A percentile compares a stretch with the other conserved stretches of the same genome.
These are phyloP conservation scores for Ophiostoma sp. DNA, from an alignment of 2,329 filamentous ascomycete genomes.

Conservation along the genomic window DNA sequence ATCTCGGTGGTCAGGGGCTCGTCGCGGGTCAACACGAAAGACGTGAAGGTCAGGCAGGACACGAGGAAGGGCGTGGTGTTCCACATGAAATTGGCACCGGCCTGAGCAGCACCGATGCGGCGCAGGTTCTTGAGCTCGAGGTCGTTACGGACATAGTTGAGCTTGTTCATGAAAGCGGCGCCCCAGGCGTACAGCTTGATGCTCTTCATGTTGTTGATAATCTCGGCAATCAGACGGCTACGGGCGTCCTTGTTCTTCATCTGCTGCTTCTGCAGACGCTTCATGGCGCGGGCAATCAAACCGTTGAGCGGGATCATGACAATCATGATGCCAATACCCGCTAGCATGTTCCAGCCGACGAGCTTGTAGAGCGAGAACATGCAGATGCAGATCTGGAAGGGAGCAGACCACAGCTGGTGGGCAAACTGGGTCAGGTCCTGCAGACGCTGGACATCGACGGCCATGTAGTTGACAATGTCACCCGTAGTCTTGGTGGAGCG, in stretches of 20 bases:
- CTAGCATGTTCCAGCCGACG: slow-evolving; percentile 94
- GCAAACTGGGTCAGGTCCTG: slow-evolving; percentile 95
- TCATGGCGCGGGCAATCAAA: slow-evolving; percentile 88
- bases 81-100: slow-evolving; percentile 97
- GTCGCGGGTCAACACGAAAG: slow-evolving; percentile 85
- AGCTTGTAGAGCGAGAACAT: slow-evolving; percentile 95
- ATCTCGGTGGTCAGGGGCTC: slow-evolving; percentile 87
- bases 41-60: slow-evolving; percentile 91
- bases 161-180: slow-evolving; percentile 93
- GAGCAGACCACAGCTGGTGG: slow-evolving; percentile 93
- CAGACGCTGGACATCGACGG: slow-evolving; percentile 92
- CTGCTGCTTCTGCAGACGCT: slow-evolving; percentile 88
- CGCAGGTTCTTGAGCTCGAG: slow-evolving; percentile 91
- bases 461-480: slow-evolving; percentile 99
- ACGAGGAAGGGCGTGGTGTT: slow-evolving; percentile 96
- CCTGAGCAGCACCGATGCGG: slow-evolving; percentile 92
- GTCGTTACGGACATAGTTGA: slow-evolving; percentile 95
- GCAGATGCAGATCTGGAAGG: slow-evolving; percentile 93
- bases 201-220: slow-evolving; percentile 99
- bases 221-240: slow-evolving; percentile 92
- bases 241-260: slow-evolving; percentile 99
- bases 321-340: slow-evolving; percentile 92
- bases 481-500: slow-evolving; percentile 86
- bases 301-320: slow-evolving; percentile 97
- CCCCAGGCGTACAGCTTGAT: slow-evolving; percentile 99